phyloP scores from a whole-genome alignment of 805 yeast genomes.

The Grigorovia humatica region DNA sequence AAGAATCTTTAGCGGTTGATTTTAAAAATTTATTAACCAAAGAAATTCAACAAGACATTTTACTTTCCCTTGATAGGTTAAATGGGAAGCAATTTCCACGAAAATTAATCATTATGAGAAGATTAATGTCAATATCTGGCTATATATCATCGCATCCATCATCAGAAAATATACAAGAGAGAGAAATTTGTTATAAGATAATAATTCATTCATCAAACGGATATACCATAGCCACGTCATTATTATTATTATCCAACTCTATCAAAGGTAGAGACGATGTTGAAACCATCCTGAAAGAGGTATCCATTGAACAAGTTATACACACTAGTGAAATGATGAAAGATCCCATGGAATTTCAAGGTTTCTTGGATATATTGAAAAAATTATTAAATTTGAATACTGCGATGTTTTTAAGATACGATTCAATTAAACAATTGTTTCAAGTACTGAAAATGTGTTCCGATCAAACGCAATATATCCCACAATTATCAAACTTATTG shows the following conservation, averaged over 20 bases:
- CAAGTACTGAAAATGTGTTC: conserved; percentile 13
- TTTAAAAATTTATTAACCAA: conserved; percentile 4
- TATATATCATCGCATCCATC: conserved; percentile 20
- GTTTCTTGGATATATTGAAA: conserved; percentile 21
- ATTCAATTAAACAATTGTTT: conserved; percentile 8
- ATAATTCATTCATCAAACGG: conserved; percentile 9
- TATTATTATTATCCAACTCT: conserved; percentile 21
- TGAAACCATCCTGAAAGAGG: conserved; percentile 7
- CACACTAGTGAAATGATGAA: conserved; percentile 7
- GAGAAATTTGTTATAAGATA: conserved; percentile 8
- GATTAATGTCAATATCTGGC: conserved; percentile 19
- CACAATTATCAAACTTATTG: conserved; percentile 16
- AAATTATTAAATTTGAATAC: conserved; percentile 19
- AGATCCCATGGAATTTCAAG: conserved; percentile 28
- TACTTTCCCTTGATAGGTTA: conserved; percentile 11
- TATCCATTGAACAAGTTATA: conserved; percentile 12
- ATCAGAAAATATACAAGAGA: conserved; percentile 15
- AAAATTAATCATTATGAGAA: conserved; percentile 25
- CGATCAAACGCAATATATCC: conserved; percentile 20
- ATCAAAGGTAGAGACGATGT: conserved; percentile 16
- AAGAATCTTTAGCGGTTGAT: conserved; percentile 9
- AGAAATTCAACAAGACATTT: conserved; percentile 11
- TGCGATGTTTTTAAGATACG: conserved; percentile 13
- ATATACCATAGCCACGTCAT: conserved; percentile 19
- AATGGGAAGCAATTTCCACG: conserved; percentile 15